Evolutionary conservation across 2,329 filamentous ascomycete genomes (phyloP).

Genomic region (Hymenoscyphus occultus): DNA sequence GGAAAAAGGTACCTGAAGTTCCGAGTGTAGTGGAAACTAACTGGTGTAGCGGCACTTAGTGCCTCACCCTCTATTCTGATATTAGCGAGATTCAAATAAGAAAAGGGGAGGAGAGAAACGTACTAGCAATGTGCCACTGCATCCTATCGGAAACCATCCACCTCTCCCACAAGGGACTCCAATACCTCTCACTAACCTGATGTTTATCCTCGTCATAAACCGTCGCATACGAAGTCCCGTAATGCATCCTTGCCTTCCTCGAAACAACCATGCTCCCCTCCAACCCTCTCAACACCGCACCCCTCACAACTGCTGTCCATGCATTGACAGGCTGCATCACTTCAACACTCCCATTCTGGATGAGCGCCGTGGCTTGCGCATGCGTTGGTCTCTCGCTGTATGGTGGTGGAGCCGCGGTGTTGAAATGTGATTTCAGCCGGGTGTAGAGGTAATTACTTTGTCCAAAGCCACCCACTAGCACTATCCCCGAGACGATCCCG

Average conservation of each 20-base stretch:
- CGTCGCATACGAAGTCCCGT: conserved; percentile 78
- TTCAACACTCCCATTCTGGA: conserved; percentile 60
- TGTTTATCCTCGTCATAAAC: conserved; percentile 76
- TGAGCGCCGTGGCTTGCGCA: conserved; percentile 46
- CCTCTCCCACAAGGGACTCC: conserved; percentile 75
- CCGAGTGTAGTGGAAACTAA: conserved; percentile 81
- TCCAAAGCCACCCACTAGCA: conserved; percentile 78
- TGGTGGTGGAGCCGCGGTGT: conserved; percentile 46
- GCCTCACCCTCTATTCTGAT: conserved; percentile 58
- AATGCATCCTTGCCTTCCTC: conserved; percentile 66
- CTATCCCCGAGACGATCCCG: conserved; percentile 67
- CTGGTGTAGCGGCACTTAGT: conserved; percentile 68
- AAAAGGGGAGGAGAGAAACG: conserved; percentile 12
- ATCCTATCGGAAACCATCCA: conserved; percentile 83
- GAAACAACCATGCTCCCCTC: conserved; percentile 79
- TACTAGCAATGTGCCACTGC: conserved; percentile 79
- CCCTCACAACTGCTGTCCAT: conserved; percentile 77
- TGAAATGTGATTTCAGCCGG: conserved; percentile 67
- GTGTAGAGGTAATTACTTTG: conserved; percentile 75
- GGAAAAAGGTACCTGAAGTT: conserved; percentile 55
- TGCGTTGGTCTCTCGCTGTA: conserved; percentile 71
- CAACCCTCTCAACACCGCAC: conserved; percentile 70
- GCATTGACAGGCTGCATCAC: conserved; percentile 81
- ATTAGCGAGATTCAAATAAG: background rate
- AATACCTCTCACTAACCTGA: conserved; percentile 70